phyloP scores from a whole-genome alignment of 768 basidiomycete species.

The Tephrocybe sp. region DNA sequence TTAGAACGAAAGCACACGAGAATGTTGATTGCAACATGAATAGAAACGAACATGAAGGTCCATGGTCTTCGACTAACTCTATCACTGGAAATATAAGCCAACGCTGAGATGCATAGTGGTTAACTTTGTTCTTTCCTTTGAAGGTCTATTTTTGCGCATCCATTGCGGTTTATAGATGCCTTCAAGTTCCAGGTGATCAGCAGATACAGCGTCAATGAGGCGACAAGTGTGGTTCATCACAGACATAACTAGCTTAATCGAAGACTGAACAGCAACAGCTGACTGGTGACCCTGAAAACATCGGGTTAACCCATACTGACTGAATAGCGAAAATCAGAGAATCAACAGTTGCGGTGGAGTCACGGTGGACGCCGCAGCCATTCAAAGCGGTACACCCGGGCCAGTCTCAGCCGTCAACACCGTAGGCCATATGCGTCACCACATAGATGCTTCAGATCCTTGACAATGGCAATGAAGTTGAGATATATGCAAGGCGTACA shows the following conservation, averaged over 20 bases:
- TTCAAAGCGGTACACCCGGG: not conserved
- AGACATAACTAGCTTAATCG: not conserved
- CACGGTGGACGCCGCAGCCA: not conserved
- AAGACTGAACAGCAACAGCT: not conserved
- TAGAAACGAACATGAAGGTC: too few species aligned
- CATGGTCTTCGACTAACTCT: too few species aligned
- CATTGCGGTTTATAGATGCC: not conserved
- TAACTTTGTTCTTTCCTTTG: not conserved
- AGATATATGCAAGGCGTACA: conserved; percentile 5
- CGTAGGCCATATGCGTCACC: not conserved
- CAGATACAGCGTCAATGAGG: not conserved
- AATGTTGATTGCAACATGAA: too few species aligned
- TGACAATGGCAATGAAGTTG: not conserved
- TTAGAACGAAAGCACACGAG: too few species aligned
- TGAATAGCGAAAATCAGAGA: not conserved
- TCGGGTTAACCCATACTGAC: not conserved
- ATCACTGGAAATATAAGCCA: too few species aligned
- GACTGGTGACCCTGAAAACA: not conserved
- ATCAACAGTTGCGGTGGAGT: not conserved
- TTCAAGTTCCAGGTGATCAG: not conserved
- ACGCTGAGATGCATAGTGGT: not conserved
- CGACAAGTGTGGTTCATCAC: not conserved
- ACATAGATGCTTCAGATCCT: not conserved
- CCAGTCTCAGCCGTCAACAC: not conserved
- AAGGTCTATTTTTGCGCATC: too few species aligned